Conservation (phyloP, 2,329 filamentous ascomycete genomes). For the Alternaria postmessia region DNA sequence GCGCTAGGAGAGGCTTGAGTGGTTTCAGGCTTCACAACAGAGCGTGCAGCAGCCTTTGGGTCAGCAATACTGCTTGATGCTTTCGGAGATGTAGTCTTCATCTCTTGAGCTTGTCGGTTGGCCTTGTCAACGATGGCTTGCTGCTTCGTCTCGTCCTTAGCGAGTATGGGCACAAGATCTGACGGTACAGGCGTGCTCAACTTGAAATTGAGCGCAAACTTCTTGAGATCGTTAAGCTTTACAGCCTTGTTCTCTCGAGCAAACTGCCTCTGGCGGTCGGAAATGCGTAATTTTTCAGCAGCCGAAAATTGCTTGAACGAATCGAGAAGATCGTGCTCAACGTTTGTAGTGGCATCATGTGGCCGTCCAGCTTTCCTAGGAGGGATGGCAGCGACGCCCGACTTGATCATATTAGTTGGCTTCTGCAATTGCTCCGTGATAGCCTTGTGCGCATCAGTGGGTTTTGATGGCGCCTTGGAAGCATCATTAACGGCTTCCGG, state of each 20-base stretch:
- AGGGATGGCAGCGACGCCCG: constrained; percentile 34
- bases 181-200: constrained; percentile 89
- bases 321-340: constrained; percentile 68
- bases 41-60: constrained; percentile 39
- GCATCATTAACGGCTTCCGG: constrained; percentile 11
- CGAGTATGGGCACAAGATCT: constrained; percentile 92
- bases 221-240: constrained; percentile 92
- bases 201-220: constrained; percentile 94
- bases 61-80: constrained; percentile 53
- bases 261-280: constrained; percentile 63
- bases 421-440: constrained; percentile 37
- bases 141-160: constrained; percentile 95
- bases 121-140: constrained; percentile 91
- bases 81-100: constrained; percentile 49
- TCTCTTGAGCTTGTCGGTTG: constrained; percentile 73
- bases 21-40: constrained; percentile 48
- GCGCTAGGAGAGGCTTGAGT: constrained; percentile 40
- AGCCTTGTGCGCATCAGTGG: constrained; percentile 30
- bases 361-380: constrained; percentile 50
- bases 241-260: constrained; percentile 81
- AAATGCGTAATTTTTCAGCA: constrained; percentile 66
- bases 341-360: constrained; percentile 66
- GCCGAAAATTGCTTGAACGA: constrained; percentile 72
- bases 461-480: constrained; percentile 29
- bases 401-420: constrained; percentile 41